phyloP scores from a whole-genome alignment of 2,329 filamentous ascomycete species.

The Calonectria pseudoturangicola region DNA sequence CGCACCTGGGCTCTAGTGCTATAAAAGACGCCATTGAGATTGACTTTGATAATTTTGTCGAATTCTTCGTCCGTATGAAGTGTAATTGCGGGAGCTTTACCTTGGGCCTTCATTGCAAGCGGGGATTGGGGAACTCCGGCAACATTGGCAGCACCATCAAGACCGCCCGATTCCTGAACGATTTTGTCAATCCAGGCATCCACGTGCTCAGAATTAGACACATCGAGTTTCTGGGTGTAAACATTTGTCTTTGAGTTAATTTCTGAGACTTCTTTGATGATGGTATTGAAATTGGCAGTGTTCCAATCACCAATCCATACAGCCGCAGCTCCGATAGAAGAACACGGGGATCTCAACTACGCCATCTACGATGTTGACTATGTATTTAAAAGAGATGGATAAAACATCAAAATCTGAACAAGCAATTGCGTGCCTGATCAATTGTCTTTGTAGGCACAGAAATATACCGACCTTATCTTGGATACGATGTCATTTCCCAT shows the following conservation, averaged over 20 bases:
- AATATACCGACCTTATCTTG: too few relatives aligned
- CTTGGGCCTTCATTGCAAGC: constrained; percentile 1
- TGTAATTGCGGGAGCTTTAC: not conserved
- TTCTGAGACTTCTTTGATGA: not conserved
- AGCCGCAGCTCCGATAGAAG: not conserved
- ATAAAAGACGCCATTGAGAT: constrained; percentile 14
- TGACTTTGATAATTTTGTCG: constrained; percentile 12
- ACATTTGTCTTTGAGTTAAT: constrained; percentile 1
- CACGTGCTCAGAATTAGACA: not conserved
- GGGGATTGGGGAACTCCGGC: constrained; percentile 5
- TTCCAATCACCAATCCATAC: constrained; percentile 17
- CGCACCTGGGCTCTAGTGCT: constrained; percentile 8
- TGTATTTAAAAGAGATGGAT: too few relatives aligned
- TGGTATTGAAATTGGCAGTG: constrained; percentile 5
- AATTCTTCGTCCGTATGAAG: constrained; percentile 9
- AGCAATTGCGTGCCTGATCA: not conserved
- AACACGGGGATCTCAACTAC: too few relatives aligned
- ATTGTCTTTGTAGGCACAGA: too few relatives aligned
- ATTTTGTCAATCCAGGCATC: constrained; percentile 15
- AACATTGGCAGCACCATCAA: constrained; percentile 11
- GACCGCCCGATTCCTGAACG: constrained; percentile 11
- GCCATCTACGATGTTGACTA: too few relatives aligned
- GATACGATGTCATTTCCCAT: not conserved
- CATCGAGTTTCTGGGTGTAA: not conserved
- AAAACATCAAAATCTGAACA: too few relatives aligned